phyloP scores from a whole-genome alignment of 148 eudicot genomes.

The Suaeda aralocaspica region DNA sequence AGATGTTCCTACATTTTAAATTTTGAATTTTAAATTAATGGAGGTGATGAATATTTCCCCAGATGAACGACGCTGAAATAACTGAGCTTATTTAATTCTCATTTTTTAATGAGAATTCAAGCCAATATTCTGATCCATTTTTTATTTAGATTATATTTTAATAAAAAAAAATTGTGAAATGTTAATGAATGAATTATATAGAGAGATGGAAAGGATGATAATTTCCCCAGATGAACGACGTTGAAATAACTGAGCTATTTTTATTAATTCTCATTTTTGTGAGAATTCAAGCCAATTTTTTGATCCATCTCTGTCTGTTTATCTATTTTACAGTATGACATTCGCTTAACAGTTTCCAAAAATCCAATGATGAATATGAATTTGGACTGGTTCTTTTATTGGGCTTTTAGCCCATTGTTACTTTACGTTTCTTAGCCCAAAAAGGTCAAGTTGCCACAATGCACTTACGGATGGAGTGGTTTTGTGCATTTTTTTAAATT shows the following conservation, averaged over 20 bases:
- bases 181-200: neutral
- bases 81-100: slow-evolving; percentile 23
- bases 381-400: no score
- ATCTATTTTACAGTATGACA: no score
- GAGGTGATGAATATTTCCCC: slow-evolving; percentile 33
- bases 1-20: slow-evolving; percentile 27
- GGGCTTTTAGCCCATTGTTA: no score
- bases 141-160: neutral
- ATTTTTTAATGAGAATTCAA: slow-evolving; percentile 27
- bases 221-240: slow-evolving; percentile 42
- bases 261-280: slow-evolving; percentile 2
- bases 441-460: no score
- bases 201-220: slow-evolving; percentile 28
- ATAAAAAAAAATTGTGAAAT: neutral
- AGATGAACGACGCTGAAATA: slow-evolving; percentile 30
- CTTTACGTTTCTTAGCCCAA: no score
- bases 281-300: slow-evolving; percentile 37
- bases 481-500: no score
- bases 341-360: no score
- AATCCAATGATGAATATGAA: no score
- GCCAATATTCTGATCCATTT: slow-evolving; percentile 31
- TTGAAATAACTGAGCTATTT: slow-evolving; percentile 32
- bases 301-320: slow-evolving; percentile 25
- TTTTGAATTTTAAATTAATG: slow-evolving; percentile 12
- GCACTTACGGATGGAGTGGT: no score